These are phyloP conservation scores for Lactarius sp. DNA, from an alignment of 768 basidiomycete species.

Conservation along the genomic window DNA sequence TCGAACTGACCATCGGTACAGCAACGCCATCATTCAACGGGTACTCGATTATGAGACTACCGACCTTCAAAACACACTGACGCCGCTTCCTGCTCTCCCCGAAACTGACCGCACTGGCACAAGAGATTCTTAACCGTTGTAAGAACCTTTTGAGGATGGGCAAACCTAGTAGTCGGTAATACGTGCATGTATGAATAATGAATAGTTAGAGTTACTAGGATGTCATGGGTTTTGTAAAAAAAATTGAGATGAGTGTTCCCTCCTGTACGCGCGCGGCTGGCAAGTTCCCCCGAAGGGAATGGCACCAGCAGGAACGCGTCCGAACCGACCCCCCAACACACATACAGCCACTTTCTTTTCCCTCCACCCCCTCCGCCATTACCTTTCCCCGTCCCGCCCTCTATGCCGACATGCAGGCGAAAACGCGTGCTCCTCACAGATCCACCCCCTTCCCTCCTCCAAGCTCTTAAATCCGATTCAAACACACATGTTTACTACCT, in stretches of 20 bases:
- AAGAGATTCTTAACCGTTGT: background rate
- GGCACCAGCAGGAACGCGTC: slow-evolving; percentile 20
- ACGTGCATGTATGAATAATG: too few species aligned
- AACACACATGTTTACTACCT: slow-evolving; percentile 85
- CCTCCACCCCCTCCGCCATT: slow-evolving; percentile 24
- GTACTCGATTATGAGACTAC: slow-evolving; percentile 45
- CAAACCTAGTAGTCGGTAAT: too few species aligned
- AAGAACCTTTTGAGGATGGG: background rate
- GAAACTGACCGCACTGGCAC: background rate
- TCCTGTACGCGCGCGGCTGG: background rate
- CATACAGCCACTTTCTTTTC: slow-evolving; percentile 24
- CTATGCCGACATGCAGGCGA: slow-evolving; percentile 85
- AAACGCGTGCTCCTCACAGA: slow-evolving; percentile 87
- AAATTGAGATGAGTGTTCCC: too few species aligned
- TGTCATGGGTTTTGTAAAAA: too few species aligned
- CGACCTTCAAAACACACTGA: slow-evolving; percentile 8
- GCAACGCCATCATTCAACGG: slow-evolving; percentile 51
- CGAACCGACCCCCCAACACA: slow-evolving; percentile 21
- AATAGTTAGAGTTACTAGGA: too few species aligned
- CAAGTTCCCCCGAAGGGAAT: slow-evolving; percentile 6
- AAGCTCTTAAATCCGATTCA: slow-evolving; percentile 57
- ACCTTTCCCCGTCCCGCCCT: slow-evolving; percentile 24
- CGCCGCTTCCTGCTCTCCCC: background rate
- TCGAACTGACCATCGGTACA: slow-evolving; percentile 31
- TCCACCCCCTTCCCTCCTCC: slow-evolving; percentile 65